Evolutionary conservation across 1,284 basidiomycete genomes (phyloP).

Genomic region (Tilletia setariae): DNA sequence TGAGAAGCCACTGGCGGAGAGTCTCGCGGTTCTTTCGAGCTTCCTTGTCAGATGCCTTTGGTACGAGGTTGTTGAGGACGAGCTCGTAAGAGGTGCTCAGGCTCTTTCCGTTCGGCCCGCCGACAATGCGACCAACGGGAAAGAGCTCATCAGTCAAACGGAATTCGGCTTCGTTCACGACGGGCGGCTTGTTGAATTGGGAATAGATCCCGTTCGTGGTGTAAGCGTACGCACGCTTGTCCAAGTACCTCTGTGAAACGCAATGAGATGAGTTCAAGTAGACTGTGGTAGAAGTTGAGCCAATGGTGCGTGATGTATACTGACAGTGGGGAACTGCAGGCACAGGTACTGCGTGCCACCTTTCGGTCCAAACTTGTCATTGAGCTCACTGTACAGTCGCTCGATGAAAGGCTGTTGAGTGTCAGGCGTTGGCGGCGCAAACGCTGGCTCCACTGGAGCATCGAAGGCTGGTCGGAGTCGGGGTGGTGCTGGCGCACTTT

Average conservation of each 20-base stretch:
- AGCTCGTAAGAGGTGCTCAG: constrained; percentile 3
- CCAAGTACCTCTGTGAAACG: too few species aligned
- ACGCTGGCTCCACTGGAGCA: not conserved
- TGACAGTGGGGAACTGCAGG: constrained; percentile 3
- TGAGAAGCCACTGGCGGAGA: not conserved
- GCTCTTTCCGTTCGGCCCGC: constrained; percentile 13
- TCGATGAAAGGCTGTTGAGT: not conserved
- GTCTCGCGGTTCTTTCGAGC: not conserved
- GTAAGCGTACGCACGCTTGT: constrained; percentile 8
- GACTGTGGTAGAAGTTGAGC: too few species aligned
- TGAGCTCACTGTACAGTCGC: not conserved
- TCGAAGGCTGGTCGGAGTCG: not conserved
- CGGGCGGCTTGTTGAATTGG: constrained; percentile 8
- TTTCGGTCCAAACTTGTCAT: not conserved
- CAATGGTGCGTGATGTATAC: too few species aligned
- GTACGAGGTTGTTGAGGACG: constrained; percentile 13
- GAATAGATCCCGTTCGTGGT: constrained; percentile 1
- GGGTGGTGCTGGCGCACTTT: too few species aligned
- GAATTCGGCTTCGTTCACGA: constrained; percentile 14
- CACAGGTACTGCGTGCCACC: constrained; percentile 4
- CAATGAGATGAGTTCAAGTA: too few species aligned
- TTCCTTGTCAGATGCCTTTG: not conserved
- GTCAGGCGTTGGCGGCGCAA: not conserved
- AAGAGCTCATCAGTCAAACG: constrained; percentile 6
- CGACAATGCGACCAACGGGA: not conserved